phyloP scores from a whole-genome alignment of 2,329 filamentous ascomycete genomes.

The Apiospora aurea region DNA sequence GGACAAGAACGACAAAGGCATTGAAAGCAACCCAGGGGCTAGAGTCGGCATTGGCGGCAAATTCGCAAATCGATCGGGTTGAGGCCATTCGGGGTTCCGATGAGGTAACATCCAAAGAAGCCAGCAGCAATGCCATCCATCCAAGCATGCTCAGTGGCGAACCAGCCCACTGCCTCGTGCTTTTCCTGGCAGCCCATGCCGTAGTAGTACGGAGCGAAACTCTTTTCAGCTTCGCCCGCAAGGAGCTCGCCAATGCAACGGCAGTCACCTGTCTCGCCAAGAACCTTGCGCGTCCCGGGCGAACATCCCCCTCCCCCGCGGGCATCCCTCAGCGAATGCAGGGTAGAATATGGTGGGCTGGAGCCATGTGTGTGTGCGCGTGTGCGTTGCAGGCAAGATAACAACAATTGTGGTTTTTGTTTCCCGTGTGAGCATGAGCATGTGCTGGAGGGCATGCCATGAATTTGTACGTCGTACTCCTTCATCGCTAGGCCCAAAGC shows the following conservation, averaged over 20 bases:
- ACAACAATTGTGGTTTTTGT: conserved; percentile 1
- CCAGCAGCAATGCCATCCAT: background rate
- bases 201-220: background rate
- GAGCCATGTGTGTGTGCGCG: background rate
- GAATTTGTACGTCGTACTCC: background rate
- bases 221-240: background rate
- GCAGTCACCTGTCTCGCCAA: conserved; percentile 5
- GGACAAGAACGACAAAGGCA: background rate
- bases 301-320: background rate
- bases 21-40: conserved; percentile 2
- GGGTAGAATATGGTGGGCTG: background rate
- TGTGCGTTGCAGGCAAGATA: conserved; percentile 13
- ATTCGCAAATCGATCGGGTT: conserved; percentile 5
- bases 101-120: background rate
- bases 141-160: background rate
- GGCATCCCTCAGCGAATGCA: background rate
- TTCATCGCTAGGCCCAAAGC: background rate
- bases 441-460: background rate
- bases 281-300: conserved; percentile 3
- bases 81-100: conserved; percentile 17
- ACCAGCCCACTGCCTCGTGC: conserved; percentile 9
- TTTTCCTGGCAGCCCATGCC: background rate
- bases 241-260: conserved; percentile 2
- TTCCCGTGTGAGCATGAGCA: conserved; percentile 20
- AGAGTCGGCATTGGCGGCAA: conserved; percentile 14